Evolutionary conservation across 2,329 filamentous ascomycete genomes (phyloP).

Genomic region (Leptographium procerum): DNA sequence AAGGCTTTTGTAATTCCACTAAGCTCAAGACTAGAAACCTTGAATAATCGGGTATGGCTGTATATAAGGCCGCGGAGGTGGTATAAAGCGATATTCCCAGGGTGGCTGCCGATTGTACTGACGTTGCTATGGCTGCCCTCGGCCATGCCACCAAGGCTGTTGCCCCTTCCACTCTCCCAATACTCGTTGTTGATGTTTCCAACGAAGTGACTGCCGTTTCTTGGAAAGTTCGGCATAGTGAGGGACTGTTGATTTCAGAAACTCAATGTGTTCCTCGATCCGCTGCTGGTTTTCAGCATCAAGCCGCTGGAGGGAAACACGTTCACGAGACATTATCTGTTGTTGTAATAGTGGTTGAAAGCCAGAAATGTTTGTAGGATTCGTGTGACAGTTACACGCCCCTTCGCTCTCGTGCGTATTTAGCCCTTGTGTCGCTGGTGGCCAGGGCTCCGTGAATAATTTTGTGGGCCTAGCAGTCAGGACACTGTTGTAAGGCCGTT

Average conservation of each 20-base stretch:
- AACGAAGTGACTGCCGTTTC: slow-evolving; percentile 9
- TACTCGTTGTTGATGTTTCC: slow-evolving; percentile 1
- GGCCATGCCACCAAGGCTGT: background rate
- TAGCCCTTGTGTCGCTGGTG: background rate
- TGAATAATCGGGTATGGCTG: background rate
- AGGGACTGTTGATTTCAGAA: slow-evolving; percentile 9
- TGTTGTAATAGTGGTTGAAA: background rate
- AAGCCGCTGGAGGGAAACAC: slow-evolving; percentile 2
- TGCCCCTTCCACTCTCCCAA: background rate
- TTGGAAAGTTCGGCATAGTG: slow-evolving; percentile 9
- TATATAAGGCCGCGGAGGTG: too few relatives aligned
- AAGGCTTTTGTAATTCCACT: background rate
- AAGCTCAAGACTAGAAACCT: background rate
- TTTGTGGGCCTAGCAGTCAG: background rate
- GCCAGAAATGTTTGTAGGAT: too few relatives aligned
- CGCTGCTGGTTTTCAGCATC: slow-evolving; percentile 8
- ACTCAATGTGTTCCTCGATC: slow-evolving; percentile 12
- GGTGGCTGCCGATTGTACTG: background rate
- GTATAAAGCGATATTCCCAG: background rate
- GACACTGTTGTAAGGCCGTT: background rate
- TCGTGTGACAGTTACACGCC: background rate
- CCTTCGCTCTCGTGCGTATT: background rate
- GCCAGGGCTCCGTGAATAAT: background rate
- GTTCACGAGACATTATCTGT: background rate
- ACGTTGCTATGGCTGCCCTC: background rate